phyloP scores from a whole-genome alignment of 2,329 filamentous ascomycete genomes.

The Fusarium sp. region DNA sequence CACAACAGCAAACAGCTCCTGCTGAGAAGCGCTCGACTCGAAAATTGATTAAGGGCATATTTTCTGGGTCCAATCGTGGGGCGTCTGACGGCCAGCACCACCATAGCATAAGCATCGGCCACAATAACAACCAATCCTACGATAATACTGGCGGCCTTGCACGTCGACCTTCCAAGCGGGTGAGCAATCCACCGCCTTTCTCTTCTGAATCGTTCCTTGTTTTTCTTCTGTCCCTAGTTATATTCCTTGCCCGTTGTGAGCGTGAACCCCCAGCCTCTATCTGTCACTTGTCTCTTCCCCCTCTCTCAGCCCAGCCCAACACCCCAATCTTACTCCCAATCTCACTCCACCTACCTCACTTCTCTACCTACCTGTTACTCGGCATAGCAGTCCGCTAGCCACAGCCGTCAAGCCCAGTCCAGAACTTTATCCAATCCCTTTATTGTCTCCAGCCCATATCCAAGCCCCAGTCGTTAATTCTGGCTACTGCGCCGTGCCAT shows the following conservation, averaged over 20 bases:
- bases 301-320: conserved; percentile 34
- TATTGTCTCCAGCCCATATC: conserved; percentile 41
- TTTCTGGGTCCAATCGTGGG: conserved; percentile 57
- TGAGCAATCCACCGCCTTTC: conserved; percentile 61
- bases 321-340: conserved; percentile 28
- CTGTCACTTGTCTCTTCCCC: conserved; percentile 19
- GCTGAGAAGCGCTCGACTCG: conserved; percentile 64
- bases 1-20: conserved; percentile 46
- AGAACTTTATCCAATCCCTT: conserved; percentile 40
- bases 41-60: conserved; percentile 67
- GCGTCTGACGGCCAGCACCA: conserved; percentile 46
- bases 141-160: conserved; percentile 63
- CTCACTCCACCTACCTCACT: conserved; percentile 26
- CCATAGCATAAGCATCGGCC: conserved; percentile 49
- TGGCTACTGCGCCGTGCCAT: conserved; percentile 21
- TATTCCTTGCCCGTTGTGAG: conserved; percentile 25
- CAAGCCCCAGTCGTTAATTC: conserved; percentile 40
- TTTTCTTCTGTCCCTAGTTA: conserved; percentile 46
- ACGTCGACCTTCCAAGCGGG: conserved; percentile 69
- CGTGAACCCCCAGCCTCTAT: conserved; percentile 25
- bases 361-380: conserved; percentile 20
- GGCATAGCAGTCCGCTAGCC: conserved; percentile 31
- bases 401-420: conserved; percentile 35
- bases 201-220: conserved; percentile 57
- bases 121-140: conserved; percentile 53